These are phyloP conservation scores for Pueraria montana DNA, from an alignment of 306 rosid genomes.

Conservation along the genomic window DNA sequence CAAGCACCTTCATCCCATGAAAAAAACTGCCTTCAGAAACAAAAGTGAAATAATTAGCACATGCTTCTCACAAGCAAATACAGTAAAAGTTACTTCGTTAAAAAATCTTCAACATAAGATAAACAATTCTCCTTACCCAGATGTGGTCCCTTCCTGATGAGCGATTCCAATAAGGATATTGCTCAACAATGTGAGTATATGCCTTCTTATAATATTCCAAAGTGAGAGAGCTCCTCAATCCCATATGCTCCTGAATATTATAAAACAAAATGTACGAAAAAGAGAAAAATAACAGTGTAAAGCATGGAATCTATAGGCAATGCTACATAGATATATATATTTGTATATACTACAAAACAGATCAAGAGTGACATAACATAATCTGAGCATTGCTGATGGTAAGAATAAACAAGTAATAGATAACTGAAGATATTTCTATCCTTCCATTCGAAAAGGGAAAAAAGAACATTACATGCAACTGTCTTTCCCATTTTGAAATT, in stretches of 20 bases:
- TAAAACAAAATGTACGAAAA: slow-evolving; percentile 22
- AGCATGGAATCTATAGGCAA: slow-evolving; percentile 34
- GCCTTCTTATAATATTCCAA: slow-evolving; percentile 86
- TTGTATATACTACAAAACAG: slow-evolving; percentile 26
- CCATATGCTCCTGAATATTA: slow-evolving; percentile 73
- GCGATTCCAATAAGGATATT: slow-evolving; percentile 88
- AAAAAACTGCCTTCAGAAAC: slow-evolving; percentile 81
- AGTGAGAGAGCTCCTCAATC: slow-evolving; percentile 96
- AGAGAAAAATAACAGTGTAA: slow-evolving; percentile 27
- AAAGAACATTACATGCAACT: slow-evolving; percentile 31
- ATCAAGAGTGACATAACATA: slow-evolving; percentile 22
- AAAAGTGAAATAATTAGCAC: slow-evolving; percentile 58
- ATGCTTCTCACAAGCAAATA: slow-evolving; percentile 28
- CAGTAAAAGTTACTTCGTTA: slow-evolving; percentile 29
- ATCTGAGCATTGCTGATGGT: slow-evolving; percentile 24
- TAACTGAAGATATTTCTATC: slow-evolving; percentile 5
- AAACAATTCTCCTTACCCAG: slow-evolving; percentile 69
- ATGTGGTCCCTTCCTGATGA: slow-evolving; percentile 96
- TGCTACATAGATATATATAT: no score
- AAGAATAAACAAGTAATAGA: slow-evolving; percentile 23
- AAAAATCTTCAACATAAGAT: slow-evolving; percentile 18
- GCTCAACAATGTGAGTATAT: slow-evolving; percentile 73
- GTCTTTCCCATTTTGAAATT: slow-evolving; percentile 29
- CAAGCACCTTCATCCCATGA: slow-evolving; percentile 99
- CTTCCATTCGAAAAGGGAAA: slow-evolving; percentile 33